Conservation (phyloP, 495 filamentous ascomycete genomes). For the Lepraria neglecta region DNA sequence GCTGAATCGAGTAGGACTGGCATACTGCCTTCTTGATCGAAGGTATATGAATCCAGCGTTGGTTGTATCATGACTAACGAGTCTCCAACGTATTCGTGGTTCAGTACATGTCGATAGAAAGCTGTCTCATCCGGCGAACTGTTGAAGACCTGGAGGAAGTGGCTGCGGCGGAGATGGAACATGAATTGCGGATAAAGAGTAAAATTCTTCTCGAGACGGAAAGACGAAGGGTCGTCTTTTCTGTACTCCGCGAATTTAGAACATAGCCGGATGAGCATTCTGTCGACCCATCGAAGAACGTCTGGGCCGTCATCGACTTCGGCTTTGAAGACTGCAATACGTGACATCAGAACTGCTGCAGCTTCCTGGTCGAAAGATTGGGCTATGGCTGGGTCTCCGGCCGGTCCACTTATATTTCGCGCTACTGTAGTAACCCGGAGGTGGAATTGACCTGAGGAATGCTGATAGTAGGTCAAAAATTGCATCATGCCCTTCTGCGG, state of each 20-base stretch:
- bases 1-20: constrained; percentile 94
- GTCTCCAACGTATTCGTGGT: constrained; percentile 95
- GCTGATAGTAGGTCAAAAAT: constrained; percentile 98
- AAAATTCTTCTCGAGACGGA: constrained; percentile 98
- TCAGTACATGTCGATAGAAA: constrained; percentile 94
- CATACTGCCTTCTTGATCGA: constrained; percentile 84
- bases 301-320: constrained; percentile 99
- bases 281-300: constrained; percentile 95
- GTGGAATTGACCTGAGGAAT: constrained; percentile 93
- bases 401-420: constrained; percentile 84
- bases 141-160: constrained; percentile 99
- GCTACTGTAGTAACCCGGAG: constrained; percentile 92
- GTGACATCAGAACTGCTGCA: constrained; percentile 94
- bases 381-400: constrained; percentile 93
- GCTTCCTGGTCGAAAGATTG: constrained; percentile 99
- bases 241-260: constrained; percentile 97
- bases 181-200: constrained; percentile 99
- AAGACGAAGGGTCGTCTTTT: constrained; percentile 96
- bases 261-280: constrained; percentile 96
- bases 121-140: constrained; percentile 98
- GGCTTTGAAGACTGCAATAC: constrained; percentile 97
- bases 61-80: constrained; percentile 99
- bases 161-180: constrained; percentile 95
- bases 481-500: constrained; percentile 95
- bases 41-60: constrained; percentile 93